Evolutionary conservation across 2,329 filamentous ascomycete species (phyloP).

Genomic region (Emmonsia crescens): DNA sequence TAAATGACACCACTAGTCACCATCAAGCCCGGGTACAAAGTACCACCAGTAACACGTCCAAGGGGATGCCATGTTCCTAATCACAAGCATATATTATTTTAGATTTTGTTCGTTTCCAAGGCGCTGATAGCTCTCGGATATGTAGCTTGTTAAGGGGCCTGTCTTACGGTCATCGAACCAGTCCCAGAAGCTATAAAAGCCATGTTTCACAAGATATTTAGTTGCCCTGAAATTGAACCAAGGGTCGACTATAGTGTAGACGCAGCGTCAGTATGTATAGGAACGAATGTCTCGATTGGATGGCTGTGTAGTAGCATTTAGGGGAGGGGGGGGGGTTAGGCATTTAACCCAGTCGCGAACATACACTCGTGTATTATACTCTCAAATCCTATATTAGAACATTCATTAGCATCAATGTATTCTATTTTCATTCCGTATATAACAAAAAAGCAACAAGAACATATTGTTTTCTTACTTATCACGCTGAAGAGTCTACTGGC

Average conservation of each 20-base stretch:
- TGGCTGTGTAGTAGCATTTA: not conserved
- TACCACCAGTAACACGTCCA: conserved; percentile 94
- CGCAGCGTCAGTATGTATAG: conserved; percentile 9
- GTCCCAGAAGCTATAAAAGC: conserved; percentile 98
- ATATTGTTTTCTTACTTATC: conserved; percentile 58
- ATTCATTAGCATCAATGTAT: conserved; percentile 22
- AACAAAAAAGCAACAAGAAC: not conserved
- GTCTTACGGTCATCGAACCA: conserved; percentile 93
- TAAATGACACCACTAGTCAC: conserved; percentile 97
- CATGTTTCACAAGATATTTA: conserved; percentile 92
- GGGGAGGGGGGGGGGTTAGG: not conserved
- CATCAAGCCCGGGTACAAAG: conserved; percentile 97
- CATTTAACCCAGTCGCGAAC: conserved; percentile 30
- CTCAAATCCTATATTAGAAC: conserved; percentile 61
- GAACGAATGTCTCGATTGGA: conserved; percentile 1
- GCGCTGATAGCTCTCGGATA: not conserved
- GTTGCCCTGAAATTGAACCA: conserved; percentile 99
- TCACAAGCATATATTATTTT: conserved; percentile 11
- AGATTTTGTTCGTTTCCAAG: not conserved
- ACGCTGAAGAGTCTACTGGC: conserved; percentile 95
- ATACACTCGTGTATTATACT: conserved; percentile 99
- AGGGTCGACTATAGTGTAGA: conserved; percentile 63
- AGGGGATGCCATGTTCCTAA: conserved; percentile 93
- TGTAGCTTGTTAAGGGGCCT: not conserved
- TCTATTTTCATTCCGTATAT: conserved; percentile 4